phyloP scores from a whole-genome alignment of 148 eudicot species.

The Rhododendron simsii region DNA sequence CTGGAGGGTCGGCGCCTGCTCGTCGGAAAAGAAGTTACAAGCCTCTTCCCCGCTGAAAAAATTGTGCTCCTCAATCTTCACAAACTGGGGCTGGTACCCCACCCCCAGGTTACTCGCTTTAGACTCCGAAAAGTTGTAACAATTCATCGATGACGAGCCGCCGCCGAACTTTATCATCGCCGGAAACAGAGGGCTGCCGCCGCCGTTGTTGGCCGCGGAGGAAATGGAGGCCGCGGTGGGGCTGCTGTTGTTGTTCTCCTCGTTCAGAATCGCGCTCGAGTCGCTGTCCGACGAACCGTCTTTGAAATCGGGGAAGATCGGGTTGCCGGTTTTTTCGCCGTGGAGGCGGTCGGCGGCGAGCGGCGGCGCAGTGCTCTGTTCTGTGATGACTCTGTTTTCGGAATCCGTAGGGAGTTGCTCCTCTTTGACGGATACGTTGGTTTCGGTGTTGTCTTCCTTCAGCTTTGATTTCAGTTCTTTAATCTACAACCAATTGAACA shows the following conservation, averaged over 20 bases:
- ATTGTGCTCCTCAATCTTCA: conserved; percentile 84
- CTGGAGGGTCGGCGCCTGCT: conserved; percentile 27
- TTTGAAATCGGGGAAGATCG: conserved; percentile 37
- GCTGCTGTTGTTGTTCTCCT: conserved; percentile 42
- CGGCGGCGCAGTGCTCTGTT: conserved; percentile 9
- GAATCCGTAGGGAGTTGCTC: conserved; percentile 39
- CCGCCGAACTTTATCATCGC: conserved; percentile 6
- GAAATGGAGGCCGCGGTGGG: conserved; percentile 42
- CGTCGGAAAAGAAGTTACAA: conserved; percentile 48
- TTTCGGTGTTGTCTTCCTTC: conserved; percentile 34
- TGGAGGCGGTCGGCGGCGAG: conserved; percentile 8
- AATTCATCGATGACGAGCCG: conserved; percentile 16
- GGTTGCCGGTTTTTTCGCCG: background rate
- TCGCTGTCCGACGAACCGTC: conserved; percentile 80
- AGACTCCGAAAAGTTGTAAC: conserved; percentile 34
- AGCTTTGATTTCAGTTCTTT: conserved; percentile 74
- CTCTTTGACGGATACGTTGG: conserved; percentile 33
- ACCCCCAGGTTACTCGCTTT: conserved; percentile 20
- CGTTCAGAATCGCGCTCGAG: conserved; percentile 84
- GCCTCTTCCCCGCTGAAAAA: conserved; percentile 81
- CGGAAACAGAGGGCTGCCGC: conserved; percentile 25
- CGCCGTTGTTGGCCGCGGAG: conserved; percentile 20
- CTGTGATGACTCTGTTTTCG: conserved; percentile 15
- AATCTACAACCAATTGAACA: conserved; percentile 33
- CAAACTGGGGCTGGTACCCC: conserved; percentile 62